Conservation (phyloP, 371 early-diverging fungal genomes). For the Vairimorpha necatrix region DNA sequence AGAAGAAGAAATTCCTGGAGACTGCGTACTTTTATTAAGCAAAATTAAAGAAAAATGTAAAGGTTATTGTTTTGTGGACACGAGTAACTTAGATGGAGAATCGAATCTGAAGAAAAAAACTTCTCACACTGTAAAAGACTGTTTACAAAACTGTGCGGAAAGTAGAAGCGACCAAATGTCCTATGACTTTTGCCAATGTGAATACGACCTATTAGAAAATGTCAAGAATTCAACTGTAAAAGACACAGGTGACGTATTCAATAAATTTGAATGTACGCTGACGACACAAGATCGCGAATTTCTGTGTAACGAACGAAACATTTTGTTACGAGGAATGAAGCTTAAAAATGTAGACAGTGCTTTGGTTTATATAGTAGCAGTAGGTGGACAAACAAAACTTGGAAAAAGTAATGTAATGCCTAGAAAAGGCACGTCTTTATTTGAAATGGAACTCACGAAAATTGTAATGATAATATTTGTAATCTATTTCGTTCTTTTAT, state of each 20-base stretch:
- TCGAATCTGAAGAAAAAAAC: conserved; percentile 73
- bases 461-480: conserved; percentile 48
- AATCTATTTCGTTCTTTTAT: conserved; percentile 59
- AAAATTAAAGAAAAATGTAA: conserved; percentile 62
- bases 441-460: conserved; percentile 41
- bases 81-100: conserved; percentile 89
- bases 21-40: conserved; percentile 66
- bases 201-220: conserved; percentile 20
- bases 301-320: conserved; percentile 72
- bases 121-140: not conserved
- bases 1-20: conserved; percentile 68
- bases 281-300: conserved; percentile 42
- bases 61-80: conserved; percentile 80
- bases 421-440: conserved; percentile 45
- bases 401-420: conserved; percentile 75
- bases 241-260: conserved; percentile 46
- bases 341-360: conserved; percentile 78
- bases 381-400: conserved; percentile 78
- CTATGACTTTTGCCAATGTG: conserved; percentile 14
- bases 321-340: conserved; percentile 79
- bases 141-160: not conserved
- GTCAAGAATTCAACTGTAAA: conserved; percentile 17
- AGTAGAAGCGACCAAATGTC: not conserved
- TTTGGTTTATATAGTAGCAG: conserved; percentile 75
- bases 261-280: conserved; percentile 48